These are phyloP conservation scores for Rhodofomes roseus DNA, from an alignment of 1,284 basidiomycete species.

Conservation along the genomic window DNA sequence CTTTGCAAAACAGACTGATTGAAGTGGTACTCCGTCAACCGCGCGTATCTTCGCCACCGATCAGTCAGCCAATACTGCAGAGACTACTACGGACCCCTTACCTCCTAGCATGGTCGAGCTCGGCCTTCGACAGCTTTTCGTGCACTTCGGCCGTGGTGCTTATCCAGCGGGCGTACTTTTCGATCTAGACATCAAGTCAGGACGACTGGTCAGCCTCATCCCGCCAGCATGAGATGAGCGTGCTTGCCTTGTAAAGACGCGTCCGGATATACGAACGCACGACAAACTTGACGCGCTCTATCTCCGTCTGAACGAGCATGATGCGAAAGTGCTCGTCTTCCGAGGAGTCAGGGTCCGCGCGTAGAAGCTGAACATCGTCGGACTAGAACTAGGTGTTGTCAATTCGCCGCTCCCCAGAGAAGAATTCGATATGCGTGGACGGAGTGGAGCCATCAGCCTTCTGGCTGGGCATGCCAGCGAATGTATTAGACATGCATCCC, in stretches of 20 bases:
- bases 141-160: slow-evolving; percentile 66
- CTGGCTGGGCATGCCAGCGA: too few relatives aligned
- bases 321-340: slow-evolving; percentile 91
- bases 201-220: neutral
- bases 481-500: too few relatives aligned
- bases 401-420: slow-evolving; percentile 3
- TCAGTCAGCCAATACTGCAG: neutral
- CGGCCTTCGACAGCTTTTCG: slow-evolving; percentile 69
- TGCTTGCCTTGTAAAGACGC: slow-evolving; percentile 74
- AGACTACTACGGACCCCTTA: slow-evolving; percentile 25
- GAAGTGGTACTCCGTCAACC: slow-evolving; percentile 72
- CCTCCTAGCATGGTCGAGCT: slow-evolving; percentile 76
- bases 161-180: slow-evolving; percentile 80
- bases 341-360: slow-evolving; percentile 74
- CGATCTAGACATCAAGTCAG: slow-evolving; percentile 53
- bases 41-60: slow-evolving; percentile 55
- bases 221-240: too few relatives aligned
- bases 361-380: slow-evolving; percentile 54
- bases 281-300: slow-evolving; percentile 89
- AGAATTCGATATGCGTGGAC: neutral
- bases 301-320: slow-evolving; percentile 88
- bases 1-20: slow-evolving; percentile 72
- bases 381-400: slow-evolving; percentile 18
- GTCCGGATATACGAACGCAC: slow-evolving; percentile 86
- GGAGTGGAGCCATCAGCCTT: too few relatives aligned